These are phyloP conservation scores for Circinella umbellata DNA, from an alignment of 371 early-diverging fungal genomes.

Conservation along the genomic window DNA sequence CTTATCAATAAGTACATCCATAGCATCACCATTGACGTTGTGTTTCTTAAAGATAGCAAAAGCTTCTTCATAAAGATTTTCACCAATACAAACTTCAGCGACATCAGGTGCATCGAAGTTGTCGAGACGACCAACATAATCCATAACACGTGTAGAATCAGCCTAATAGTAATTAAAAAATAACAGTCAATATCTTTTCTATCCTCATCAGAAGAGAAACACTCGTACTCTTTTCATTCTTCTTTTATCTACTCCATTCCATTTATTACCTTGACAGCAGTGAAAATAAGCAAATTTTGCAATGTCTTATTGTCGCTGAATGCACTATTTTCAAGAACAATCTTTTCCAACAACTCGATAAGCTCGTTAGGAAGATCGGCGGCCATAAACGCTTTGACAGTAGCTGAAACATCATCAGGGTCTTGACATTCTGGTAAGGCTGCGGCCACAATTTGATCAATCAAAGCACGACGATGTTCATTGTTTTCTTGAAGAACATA, in stretches of 20 bases:
- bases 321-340: slow-evolving; percentile 88
- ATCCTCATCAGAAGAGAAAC: too few relatives aligned
- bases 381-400: slow-evolving; percentile 98
- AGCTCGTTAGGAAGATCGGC: slow-evolving; percentile 95
- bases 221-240: too few relatives aligned
- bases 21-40: slow-evolving; percentile 87
- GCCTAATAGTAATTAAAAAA: too few relatives aligned
- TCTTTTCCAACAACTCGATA: slow-evolving; percentile 95
- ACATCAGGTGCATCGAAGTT: slow-evolving; percentile 97
- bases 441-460: slow-evolving; percentile 90
- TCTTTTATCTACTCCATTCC: too few relatives aligned
- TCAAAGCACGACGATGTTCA: slow-evolving; percentile 83
- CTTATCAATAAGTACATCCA: slow-evolving; percentile 90
- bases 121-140: slow-evolving; percentile 87
- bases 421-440: slow-evolving; percentile 93
- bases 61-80: slow-evolving; percentile 93
- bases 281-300: slow-evolving; percentile 96
- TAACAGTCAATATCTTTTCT: too few relatives aligned
- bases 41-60: slow-evolving; percentile 94
- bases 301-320: slow-evolving; percentile 96
- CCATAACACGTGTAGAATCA: slow-evolving; percentile 90
- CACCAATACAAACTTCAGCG: slow-evolving; percentile 90
- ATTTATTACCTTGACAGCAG: slow-evolving; percentile 81
- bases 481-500: slow-evolving; percentile 82
- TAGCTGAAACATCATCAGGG: slow-evolving; percentile 95